Evolutionary conservation across 2,329 filamentous ascomycete genomes (phyloP).

Genomic region (Thielaviopsis ethacetica): DNA sequence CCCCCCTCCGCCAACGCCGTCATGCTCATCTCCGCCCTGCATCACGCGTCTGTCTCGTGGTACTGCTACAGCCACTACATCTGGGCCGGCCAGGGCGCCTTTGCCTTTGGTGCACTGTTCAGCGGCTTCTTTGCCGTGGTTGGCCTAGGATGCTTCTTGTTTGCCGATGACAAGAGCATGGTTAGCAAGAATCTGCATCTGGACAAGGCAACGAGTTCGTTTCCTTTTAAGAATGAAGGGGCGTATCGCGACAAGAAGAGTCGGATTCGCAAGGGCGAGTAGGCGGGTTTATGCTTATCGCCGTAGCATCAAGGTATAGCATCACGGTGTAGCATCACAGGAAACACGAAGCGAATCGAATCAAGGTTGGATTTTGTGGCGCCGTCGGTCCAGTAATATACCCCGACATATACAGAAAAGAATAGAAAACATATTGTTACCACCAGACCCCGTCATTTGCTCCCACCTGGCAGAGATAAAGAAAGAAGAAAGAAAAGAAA

Average conservation of each 20-base stretch:
- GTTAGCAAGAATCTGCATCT: conserved; percentile 22
- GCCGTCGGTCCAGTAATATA: not conserved
- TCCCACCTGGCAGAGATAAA: too few species aligned
- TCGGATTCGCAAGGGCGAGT: conserved; percentile 16
- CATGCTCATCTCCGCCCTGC: conserved; percentile 46
- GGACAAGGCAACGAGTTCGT: conserved; percentile 25
- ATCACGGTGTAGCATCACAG: too few species aligned
- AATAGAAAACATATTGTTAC: too few species aligned
- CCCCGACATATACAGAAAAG: not conserved
- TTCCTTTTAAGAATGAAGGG: conserved; percentile 23
- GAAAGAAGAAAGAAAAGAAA: not conserved
- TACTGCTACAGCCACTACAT: conserved; percentile 54
- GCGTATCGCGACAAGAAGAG: conserved; percentile 25
- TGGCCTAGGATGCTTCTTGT: conserved; percentile 25
- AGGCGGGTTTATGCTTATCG: not conserved
- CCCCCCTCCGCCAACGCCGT: conserved; percentile 51
- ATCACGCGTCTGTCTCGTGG: conserved; percentile 46
- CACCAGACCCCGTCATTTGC: too few species aligned
- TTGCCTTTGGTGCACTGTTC: conserved; percentile 41
- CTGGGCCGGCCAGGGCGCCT: conserved; percentile 37
- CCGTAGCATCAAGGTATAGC: too few species aligned
- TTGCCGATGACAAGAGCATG: conserved; percentile 23
- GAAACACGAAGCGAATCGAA: too few species aligned
- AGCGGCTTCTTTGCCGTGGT: conserved; percentile 41
- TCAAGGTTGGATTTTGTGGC: too few species aligned